Percentiles rank a stretch among this genome's conserved stretches.
These are phyloP conservation scores for Ascobolus immersus DNA, from an alignment of 495 filamentous ascomycete species.

Conservation along the genomic window DNA sequence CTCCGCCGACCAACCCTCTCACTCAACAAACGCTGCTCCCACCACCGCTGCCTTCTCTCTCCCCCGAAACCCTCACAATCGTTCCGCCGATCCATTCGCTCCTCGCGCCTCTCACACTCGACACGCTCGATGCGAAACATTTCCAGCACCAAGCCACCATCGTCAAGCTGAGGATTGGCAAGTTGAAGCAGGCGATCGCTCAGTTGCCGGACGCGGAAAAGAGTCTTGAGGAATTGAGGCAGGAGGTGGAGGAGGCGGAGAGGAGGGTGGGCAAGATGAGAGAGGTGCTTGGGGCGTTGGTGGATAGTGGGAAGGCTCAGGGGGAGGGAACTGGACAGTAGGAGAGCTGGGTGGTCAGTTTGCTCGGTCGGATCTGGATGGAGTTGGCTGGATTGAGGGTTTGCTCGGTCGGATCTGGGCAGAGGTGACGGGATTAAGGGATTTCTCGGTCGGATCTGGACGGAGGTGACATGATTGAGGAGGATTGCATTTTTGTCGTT, in stretches of 20 bases:
- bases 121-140: constrained; percentile 43
- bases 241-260: constrained; percentile 53
- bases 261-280: constrained; percentile 34
- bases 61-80: constrained; percentile 50
- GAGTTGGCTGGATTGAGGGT: no score
- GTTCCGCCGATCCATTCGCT: constrained; percentile 58
- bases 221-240: constrained; percentile 49
- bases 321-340: constrained; percentile 2
- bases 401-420: no score
- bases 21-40: no score
- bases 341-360: neutral
- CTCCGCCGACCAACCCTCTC: no score
- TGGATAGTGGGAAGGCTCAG: constrained; percentile 13
- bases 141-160: constrained; percentile 45
- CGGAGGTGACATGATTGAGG: no score
- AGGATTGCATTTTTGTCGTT: no score
- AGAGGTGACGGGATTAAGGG: no score
- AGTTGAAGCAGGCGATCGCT: constrained; percentile 40
- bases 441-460: no score
- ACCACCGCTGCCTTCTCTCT: constrained; percentile 11
- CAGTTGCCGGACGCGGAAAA: constrained; percentile 49
- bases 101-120: constrained; percentile 34
- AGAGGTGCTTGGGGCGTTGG: constrained; percentile 21
- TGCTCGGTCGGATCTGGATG: no score
- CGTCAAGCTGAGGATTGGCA: constrained; percentile 56